A percentile compares a stretch with the other conserved stretches of the same genome.
Conservation (phyloP, 208 protist genomes). For the Sergeia podlipaevii region DNA sequence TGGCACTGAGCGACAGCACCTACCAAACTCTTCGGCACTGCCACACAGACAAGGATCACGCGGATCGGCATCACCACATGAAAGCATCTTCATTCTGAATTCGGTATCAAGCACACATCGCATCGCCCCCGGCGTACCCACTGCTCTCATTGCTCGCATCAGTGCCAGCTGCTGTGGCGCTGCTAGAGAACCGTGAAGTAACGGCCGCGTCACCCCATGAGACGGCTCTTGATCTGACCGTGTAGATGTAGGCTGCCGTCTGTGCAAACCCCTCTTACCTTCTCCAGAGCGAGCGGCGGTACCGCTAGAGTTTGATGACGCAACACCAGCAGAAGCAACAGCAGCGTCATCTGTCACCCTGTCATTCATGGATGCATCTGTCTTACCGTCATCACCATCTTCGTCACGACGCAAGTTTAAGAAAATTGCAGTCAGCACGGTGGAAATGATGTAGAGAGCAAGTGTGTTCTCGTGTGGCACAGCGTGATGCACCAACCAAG, state of each 20-base stretch:
- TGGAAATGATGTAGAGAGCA: conserved; percentile 27
- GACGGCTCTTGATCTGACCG: no score
- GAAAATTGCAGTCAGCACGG: conserved; percentile 15
- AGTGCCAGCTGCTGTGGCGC: conserved; percentile 13
- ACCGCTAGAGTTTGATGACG: no score
- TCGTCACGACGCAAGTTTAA: conserved; percentile 3
- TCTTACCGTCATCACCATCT: background rate
- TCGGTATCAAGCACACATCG: conserved; percentile 35
- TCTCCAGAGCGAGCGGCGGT: no score
- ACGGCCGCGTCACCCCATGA: background rate
- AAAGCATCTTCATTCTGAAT: conserved; percentile 28
- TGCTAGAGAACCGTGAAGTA: background rate
- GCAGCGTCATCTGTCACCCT: no score
- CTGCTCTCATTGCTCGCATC: conserved; percentile 17
- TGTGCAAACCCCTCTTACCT: no score
- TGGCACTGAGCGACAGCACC: conserved; percentile 41
- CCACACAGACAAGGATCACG: conserved; percentile 34
- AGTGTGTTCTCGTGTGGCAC: conserved; percentile 16
- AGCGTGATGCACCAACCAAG: conserved; percentile 20
- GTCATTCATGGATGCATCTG: no score
- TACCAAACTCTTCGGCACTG: conserved; percentile 32
- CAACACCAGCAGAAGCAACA: no score
- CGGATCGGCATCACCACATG: conserved; percentile 5
- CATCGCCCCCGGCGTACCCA: conserved; percentile 39
- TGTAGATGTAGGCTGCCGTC: no score